Conservation (phyloP, 2,329 filamentous ascomycete genomes). For the Fusarium sp. region DNA sequence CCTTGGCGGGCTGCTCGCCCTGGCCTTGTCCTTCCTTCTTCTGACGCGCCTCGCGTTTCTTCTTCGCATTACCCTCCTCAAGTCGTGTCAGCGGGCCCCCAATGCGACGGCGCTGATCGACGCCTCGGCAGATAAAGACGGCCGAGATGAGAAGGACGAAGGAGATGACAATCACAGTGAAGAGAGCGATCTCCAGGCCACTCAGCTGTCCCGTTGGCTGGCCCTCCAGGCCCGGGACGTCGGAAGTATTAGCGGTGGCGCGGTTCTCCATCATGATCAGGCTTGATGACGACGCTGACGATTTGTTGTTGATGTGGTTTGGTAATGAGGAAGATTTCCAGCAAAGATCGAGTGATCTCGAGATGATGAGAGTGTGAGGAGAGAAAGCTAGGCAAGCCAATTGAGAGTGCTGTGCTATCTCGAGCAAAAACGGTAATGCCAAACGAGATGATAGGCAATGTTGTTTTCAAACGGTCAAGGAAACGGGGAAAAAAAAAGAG, state of each 20-base stretch:
- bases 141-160: constrained; percentile 36
- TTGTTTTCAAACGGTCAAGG: neutral
- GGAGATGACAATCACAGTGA: constrained; percentile 38
- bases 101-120: constrained; percentile 22
- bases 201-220: constrained; percentile 26
- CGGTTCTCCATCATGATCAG: neutral
- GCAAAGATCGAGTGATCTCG: neutral
- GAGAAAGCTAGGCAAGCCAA: neutral
- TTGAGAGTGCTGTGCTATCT: neutral
- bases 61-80: constrained; percentile 23
- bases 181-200: constrained; percentile 42
- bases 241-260: constrained; percentile 4
- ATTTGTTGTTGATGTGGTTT: neutral
- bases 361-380: neutral
- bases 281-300: neutral
- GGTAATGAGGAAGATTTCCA: neutral
- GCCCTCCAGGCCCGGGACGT: neutral
- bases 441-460: neutral
- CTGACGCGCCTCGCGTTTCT: neutral
- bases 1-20: neutral
- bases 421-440: neutral
- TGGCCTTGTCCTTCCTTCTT: neutral
- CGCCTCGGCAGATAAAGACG: constrained; percentile 38
- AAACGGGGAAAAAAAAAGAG: neutral
- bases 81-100: constrained; percentile 9